Evolutionary conservation across 2,329 filamentous ascomycete genomes (phyloP), one percentile per base, ranked within the genome.

Genomic region (Trichoderma hamatum): DNA sequence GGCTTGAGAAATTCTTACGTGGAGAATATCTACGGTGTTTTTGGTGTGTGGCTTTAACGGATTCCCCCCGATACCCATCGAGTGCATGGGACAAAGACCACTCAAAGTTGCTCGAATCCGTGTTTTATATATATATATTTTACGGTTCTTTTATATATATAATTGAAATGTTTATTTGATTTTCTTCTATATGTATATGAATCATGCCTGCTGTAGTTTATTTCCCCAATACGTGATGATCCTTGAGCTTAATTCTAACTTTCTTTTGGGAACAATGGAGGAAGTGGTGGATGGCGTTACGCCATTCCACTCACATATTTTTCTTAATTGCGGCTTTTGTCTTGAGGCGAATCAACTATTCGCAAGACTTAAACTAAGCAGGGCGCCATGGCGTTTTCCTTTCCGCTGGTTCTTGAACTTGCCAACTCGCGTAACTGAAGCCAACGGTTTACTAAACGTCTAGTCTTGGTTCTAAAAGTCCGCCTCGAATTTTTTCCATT

Each of bases 11-110:
- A 49, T 55, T 65, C 56, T 62, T 49, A 63, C 65, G 56, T 60
- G 51, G 58, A 55, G 61, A 46, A 68, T 32, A 52, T 67, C 43
- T 65, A 61, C 54, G 70, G 70, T 71, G 70, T 71, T 71, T 69
- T 71, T 69, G 63, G 70, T 71, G 62, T 66, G 69, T 58, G 60
- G 61, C 39, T 70, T 65, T 70, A 60, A 26, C 52, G 69, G 65
- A 69, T 70, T 68, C 65, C 51, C 49, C 61, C 19, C 43, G 19
- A 58, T 39, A 36, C 36, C 61, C 52, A n/a, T 60, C 62, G 67
- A 62, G 66, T 52, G 16, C 60, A 49, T 46, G 62, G 66, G 39
- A 43, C 19, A 68, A 55, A 43, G 30, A 39, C 36, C 51, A 63
- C 36, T 65, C 51, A 59, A 16, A 46, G 49, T 51, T 61, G 36